Evolutionary conservation across 2,329 filamentous ascomycete genomes (phyloP).

Genomic region (Calonectria ilicicola): DNA sequence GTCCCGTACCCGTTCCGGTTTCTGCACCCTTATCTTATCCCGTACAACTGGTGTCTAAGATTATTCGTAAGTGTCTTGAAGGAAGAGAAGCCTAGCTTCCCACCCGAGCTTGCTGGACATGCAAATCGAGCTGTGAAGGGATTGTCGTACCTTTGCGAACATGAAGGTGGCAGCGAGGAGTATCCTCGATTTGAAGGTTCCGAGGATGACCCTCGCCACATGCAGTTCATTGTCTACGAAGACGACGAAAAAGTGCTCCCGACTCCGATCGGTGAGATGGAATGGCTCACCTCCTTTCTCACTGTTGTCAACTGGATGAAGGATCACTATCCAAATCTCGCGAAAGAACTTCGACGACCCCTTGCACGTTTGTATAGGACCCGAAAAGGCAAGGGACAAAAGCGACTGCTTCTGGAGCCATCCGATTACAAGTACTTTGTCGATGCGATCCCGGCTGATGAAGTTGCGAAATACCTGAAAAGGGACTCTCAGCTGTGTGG

Average conservation of each 20-base stretch:
- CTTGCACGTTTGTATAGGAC: not conserved
- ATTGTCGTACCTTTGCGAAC: too few relatives aligned
- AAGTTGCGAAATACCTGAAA: not conserved
- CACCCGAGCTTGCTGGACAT: not conserved
- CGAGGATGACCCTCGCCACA: not conserved
- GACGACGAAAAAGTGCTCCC: not conserved
- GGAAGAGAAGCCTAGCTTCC: not conserved
- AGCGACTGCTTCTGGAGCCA: not conserved
- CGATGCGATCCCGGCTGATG: not conserved
- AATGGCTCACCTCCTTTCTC: not conserved
- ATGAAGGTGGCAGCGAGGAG: not conserved
- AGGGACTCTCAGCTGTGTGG: not conserved
- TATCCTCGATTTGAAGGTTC: not conserved
- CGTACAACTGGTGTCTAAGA: not conserved
- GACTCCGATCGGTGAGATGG: not conserved
- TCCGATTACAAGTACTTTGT: not conserved
- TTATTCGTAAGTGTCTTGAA: not conserved
- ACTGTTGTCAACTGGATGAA: not conserved
- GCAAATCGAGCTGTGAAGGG: not conserved
- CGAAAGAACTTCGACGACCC: not conserved
- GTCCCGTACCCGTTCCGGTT: not conserved
- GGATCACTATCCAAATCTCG: not conserved
- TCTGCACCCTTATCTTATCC: not conserved
- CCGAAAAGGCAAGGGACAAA: not conserved
- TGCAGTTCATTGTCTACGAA: not conserved